Evolutionary conservation across 108 stramenopile species (phyloP).

Genomic region (Fragilaria crotonensis): DNA sequence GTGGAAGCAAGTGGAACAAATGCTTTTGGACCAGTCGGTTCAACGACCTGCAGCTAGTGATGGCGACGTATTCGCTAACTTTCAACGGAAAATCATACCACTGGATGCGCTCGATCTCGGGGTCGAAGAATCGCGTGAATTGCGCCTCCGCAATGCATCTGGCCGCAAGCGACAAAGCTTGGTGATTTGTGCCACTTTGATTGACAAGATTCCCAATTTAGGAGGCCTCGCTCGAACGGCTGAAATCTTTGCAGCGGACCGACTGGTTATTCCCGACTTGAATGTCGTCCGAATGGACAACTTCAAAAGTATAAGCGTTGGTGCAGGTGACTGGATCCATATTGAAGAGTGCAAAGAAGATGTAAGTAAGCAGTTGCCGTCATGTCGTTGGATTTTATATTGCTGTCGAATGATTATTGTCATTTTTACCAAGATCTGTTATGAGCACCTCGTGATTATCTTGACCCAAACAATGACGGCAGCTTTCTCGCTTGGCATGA

Average conservation of each 20-base stretch:
- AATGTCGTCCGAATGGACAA: conserved; percentile 72
- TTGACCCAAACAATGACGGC: conserved; percentile 2
- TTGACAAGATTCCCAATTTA: conserved; percentile 90
- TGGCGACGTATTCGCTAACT: conserved; percentile 33
- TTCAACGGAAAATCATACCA: conserved; percentile 87
- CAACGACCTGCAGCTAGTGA: not conserved
- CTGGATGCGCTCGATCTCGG: conserved; percentile 74
- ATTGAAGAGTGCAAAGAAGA: conserved; percentile 83
- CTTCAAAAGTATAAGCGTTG: conserved; percentile 78
- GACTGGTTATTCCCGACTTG: conserved; percentile 69
- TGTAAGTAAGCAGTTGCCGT: conserved; percentile 24
- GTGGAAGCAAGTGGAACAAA: conserved; percentile 70
- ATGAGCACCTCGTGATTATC: conserved; percentile 37
- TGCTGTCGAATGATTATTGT: conserved; percentile 25
- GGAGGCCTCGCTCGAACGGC: conserved; percentile 80
- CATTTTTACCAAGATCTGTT: conserved; percentile 64
- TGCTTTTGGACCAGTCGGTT: conserved; percentile 14
- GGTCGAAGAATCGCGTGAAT: conserved; percentile 39
- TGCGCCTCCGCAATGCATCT: conserved; percentile 57
- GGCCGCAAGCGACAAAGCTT: conserved; percentile 68
- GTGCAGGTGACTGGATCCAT: conserved; percentile 84
- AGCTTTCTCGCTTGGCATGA: too few relatives aligned
- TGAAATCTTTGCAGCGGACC: conserved; percentile 82
- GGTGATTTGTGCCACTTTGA: conserved; percentile 78
- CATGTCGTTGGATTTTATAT: not conserved